Conservation (phyloP, 805 yeast genomes). For the Zygoascus biomembranicola region DNA sequence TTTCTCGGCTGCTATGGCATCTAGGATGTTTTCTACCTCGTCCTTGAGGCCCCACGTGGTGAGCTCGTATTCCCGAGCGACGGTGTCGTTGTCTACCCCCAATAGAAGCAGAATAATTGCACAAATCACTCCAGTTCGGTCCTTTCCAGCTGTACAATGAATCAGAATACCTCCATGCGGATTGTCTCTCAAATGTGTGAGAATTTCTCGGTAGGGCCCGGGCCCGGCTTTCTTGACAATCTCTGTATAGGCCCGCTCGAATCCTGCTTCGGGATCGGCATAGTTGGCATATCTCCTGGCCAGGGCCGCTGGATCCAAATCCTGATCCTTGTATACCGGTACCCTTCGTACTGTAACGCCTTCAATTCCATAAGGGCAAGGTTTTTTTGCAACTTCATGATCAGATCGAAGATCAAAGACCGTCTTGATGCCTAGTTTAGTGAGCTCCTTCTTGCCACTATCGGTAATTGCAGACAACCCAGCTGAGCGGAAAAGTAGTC, state of each 20-base stretch:
- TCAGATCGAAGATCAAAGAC: constrained; percentile 63
- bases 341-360: constrained; percentile 43
- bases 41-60: constrained; percentile 47
- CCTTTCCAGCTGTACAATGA: constrained; percentile 85
- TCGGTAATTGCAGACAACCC: constrained; percentile 44
- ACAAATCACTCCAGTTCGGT: constrained; percentile 68
- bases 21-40: constrained; percentile 13
- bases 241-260: constrained; percentile 52
- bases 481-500: constrained; percentile 57
- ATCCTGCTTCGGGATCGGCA: constrained; percentile 53
- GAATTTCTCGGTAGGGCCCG: constrained; percentile 39
- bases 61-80: constrained; percentile 70
- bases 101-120: constrained; percentile 56
- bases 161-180: constrained; percentile 47
- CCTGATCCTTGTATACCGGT: constrained; percentile 48
- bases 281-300: constrained; percentile 48
- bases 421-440: constrained; percentile 42
- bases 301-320: constrained; percentile 57
- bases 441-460: constrained; percentile 33
- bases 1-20: constrained; percentile 10
- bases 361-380: constrained; percentile 7
- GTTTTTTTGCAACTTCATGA: constrained; percentile 35
- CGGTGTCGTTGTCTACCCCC: constrained; percentile 57
- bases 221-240: constrained; percentile 43
- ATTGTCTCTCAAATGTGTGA: constrained; percentile 47